Evolutionary conservation across 2,329 filamentous ascomycete genomes (phyloP), one percentile per base, ranked within the genome.

Genomic region (Parascedosporium putredinis): DNA sequence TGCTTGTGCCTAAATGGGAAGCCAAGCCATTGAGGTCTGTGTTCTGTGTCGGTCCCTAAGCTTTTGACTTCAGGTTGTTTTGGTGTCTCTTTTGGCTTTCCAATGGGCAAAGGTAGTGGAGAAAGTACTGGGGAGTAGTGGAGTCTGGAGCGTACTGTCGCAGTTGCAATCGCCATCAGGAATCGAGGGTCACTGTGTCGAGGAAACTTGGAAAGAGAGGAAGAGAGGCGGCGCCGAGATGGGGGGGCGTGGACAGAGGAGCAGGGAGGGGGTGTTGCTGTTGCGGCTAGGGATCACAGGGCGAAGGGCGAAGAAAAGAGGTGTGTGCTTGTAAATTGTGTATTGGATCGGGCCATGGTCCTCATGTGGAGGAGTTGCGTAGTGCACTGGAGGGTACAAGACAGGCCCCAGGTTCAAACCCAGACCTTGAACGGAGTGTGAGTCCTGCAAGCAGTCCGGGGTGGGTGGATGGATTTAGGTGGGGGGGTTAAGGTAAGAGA

Each of bases 1-100:
- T 36, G 29, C 22, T 42, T 44, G 47, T 50, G 47, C 47, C 47
- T 44, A 50, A 45, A 50, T 34, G 34, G 47, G 47, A 50, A 49
- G 20, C 16, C 14, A 38, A 46, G n/a, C 31, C 43, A 23, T 25
- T n/a, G 10, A 16, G n/a, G n/a, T n/a, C n/a, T n/a, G n/a, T n/a
- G n/a, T n/a, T n/a, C n/a, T n/a, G n/a, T n/a, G n/a, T n/a, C n/a
- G n/a, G n/a, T n/a, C n/a, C n/a, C n/a, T n/a, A n/a, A n/a, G n/a
- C n/a, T n/a, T 42, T 42, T 16, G 23, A 9, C 20, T 42, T 42
- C 12, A 42, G 16, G 38, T 42, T 42, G 38, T 42, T 42, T 42
- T 42, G 38, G 38, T 42, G 38, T 42, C 38, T 42, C 38, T 42
- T 42, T 42, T 42, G 20, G 38, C n/a, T 42, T 42, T 22, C 16